Percentiles rank a stretch among this genome's conserved stretches.
phyloP scores from a whole-genome alignment of 495 filamentous ascomycete genomes.

The Penicillium longicatenatum region DNA sequence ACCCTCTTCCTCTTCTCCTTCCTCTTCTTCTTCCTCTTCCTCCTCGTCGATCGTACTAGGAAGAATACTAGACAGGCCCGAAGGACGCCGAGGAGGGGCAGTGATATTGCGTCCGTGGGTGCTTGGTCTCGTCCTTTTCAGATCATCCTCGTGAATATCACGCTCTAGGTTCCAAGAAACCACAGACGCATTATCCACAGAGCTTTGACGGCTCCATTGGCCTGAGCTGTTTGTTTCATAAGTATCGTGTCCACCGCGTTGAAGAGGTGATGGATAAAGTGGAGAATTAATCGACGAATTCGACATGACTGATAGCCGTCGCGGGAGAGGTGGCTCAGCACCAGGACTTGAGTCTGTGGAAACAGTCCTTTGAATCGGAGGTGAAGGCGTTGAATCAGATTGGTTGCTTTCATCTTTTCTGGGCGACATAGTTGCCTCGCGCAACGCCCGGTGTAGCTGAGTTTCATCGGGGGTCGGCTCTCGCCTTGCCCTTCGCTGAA shows the following conservation, averaged over 20 bases:
- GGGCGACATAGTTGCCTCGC: constrained; percentile 29
- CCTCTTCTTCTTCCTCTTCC: constrained; percentile 9
- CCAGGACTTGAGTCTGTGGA: constrained; percentile 39
- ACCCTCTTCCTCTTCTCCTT: constrained; percentile 20
- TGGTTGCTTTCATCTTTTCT: constrained; percentile 4
- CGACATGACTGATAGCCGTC: constrained; percentile 22
- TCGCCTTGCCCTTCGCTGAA: constrained; percentile 22
- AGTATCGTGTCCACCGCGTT: constrained; percentile 19
- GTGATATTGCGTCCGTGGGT: constrained; percentile 40
- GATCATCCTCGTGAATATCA: constrained; percentile 43
- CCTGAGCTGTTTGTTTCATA: constrained; percentile 24
- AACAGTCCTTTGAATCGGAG: constrained; percentile 39
- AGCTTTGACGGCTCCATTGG: constrained; percentile 27
- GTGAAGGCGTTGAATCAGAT: constrained; percentile 42
- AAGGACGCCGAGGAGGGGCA: constrained; percentile 44
- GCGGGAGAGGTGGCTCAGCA: constrained; percentile 23
- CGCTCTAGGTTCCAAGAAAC: constrained; percentile 46
- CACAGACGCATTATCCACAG: constrained; percentile 39
- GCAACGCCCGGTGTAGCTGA: constrained; percentile 39
- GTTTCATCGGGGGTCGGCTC: constrained; percentile 47
- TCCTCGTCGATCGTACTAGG: constrained; percentile 38
- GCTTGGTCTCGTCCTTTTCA: constrained; percentile 39
- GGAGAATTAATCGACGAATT: constrained; percentile 19
- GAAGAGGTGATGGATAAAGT: constrained; percentile 39
- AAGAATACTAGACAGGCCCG: constrained; percentile 31